Base-by-base conservation (phyloP, 192 early-diverging fungal genomes). In the Ambispora gerdemannii region DNA sequence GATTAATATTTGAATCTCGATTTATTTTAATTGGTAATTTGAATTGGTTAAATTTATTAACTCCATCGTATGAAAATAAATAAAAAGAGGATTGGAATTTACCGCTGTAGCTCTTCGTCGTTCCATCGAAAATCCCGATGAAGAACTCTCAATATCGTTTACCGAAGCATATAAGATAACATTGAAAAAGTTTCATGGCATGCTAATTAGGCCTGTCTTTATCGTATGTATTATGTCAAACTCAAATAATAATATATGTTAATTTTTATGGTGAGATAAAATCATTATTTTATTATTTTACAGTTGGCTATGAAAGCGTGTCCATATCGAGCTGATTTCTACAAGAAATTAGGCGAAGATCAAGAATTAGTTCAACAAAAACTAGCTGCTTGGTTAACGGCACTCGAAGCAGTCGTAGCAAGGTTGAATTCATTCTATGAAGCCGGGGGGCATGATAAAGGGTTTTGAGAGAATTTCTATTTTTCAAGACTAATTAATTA, bases 301-400 rank as follows among this genome's bases (percentile, higher is more conserved):
- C 68, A 91, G 89, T 65, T 92, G 50, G 92, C 91, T 7, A 97
- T 98, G 95, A 88, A 87, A 74, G 92, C 92, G 11, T 97, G 95
- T 78, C 96, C 96, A 24, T 85, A 87, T 71, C 92, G 95, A 60
- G 84, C 84, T 43, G 88, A 90, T 67, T 97, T 98, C 78, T 98
- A 94, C 76, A 82, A 80, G 30, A 93, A 92, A 77, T 80, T 98
- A 25, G 90, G 91, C 55, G 78, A 78, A 33, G 81, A 84, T 72
- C 80, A 86, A 55, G 81, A 80, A 24, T 80, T 81, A 49, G 83
- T 88, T 28, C 34, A 83, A 49, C 76, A 74, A 30, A 77, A 87
- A 33, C 84, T 94, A 71, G 76, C 83, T 24, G 68, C 72, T 31
- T 98, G 92, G 90, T 82, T 94, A 47, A 60, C 50, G 3, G 90